Evolutionary conservation across 2,329 filamentous ascomycete genomes (phyloP).

Genomic region (Ophiocordyceps camponoti-saundersi): DNA sequence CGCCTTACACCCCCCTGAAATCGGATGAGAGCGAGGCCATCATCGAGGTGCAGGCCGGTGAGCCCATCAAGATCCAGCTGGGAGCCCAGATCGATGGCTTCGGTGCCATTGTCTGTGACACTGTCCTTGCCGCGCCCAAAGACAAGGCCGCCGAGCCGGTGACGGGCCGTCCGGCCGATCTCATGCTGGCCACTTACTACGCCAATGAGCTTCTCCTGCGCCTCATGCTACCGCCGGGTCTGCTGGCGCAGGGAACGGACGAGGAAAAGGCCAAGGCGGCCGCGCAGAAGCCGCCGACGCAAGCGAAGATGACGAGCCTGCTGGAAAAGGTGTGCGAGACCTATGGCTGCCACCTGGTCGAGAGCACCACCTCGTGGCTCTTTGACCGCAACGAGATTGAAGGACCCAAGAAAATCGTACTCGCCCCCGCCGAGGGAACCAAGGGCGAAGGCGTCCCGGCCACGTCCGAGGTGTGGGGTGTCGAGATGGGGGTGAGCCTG

Average conservation of each 20-base stretch:
- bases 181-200: slow-evolving; percentile 82
- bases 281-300: slow-evolving; percentile 64
- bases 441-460: slow-evolving; percentile 85
- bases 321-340: slow-evolving; percentile 83
- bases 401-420: slow-evolving; percentile 91
- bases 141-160: slow-evolving; percentile 46
- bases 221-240: slow-evolving; percentile 79
- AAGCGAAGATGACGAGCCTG: slow-evolving; percentile 71
- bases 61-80: slow-evolving; percentile 95
- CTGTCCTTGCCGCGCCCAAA: slow-evolving; percentile 53
- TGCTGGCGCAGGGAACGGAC: slow-evolving; percentile 66
- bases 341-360: slow-evolving; percentile 84
- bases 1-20: slow-evolving; percentile 84
- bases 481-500: slow-evolving; percentile 85
- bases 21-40: slow-evolving; percentile 75
- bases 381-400: slow-evolving; percentile 98
- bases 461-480: slow-evolving; percentile 89
- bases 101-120: slow-evolving; percentile 90
- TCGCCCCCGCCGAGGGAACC: slow-evolving; percentile 69
- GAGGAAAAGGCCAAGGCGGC: slow-evolving; percentile 92
- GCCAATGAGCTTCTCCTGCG: slow-evolving; percentile 89
- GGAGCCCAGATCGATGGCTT: slow-evolving; percentile 97
- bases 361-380: slow-evolving; percentile 95
- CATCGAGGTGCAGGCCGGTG: slow-evolving; percentile 62
- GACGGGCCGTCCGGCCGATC: slow-evolving; percentile 65